phyloP scores from a whole-genome alignment of 2,329 filamentous ascomycete species.

The Thielaviopsis populi region DNA sequence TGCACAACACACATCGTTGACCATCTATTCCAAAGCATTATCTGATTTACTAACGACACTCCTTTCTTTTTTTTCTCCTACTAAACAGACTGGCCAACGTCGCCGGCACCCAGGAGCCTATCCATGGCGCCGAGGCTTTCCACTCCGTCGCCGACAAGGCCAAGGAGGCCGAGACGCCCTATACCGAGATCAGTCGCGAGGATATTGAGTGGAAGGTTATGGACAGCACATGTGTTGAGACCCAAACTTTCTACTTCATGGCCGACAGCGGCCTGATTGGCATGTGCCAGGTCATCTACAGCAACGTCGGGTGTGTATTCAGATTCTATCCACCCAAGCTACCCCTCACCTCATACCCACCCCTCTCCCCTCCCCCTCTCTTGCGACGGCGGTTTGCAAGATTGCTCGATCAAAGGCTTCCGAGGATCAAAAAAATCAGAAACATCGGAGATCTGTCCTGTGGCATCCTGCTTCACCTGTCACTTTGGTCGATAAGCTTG shows the following conservation, averaged over 20 bases:
- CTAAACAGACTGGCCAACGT: constrained; percentile 51
- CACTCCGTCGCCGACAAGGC: constrained; percentile 72
- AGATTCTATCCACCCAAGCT: constrained; percentile 4
- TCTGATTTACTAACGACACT: constrained; percentile 4
- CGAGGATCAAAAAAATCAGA: neutral
- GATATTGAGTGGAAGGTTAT: constrained; percentile 71
- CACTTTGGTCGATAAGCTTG: neutral
- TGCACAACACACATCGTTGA: neutral
- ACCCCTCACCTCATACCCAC: constrained; percentile 9
- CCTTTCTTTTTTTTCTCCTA: constrained; percentile 9
- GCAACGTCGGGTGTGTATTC: constrained; percentile 69
- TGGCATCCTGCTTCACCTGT: neutral
- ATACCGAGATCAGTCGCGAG: constrained; percentile 61
- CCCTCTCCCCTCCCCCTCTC: constrained; percentile 15
- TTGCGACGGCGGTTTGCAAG: constrained; percentile 17
- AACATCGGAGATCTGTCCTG: neutral
- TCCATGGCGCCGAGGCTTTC: constrained; percentile 82
- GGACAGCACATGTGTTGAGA: constrained; percentile 83
- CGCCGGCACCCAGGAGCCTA: constrained; percentile 88
- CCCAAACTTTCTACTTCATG: constrained; percentile 83
- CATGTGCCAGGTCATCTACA: constrained; percentile 89
- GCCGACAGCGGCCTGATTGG: constrained; percentile 61
- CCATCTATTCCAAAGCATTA: neutral
- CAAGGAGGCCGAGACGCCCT: constrained; percentile 56
- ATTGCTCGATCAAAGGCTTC: neutral